Evolutionary conservation across 257 asterid genomes (phyloP), one percentile per base, ranked within the genome.

Genomic region (Forsythia suspensa): DNA sequence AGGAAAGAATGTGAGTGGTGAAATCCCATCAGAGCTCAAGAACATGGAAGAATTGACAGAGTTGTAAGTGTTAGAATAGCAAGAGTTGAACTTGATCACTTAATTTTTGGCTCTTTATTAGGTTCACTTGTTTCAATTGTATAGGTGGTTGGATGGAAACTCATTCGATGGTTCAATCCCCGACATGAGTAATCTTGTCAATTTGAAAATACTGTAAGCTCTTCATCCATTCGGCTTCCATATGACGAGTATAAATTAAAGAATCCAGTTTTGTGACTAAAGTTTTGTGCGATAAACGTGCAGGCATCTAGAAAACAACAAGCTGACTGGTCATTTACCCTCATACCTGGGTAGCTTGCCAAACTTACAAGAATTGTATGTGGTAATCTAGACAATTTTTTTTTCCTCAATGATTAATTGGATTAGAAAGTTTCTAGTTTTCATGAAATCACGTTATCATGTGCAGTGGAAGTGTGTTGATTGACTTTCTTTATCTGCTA

Each of bases 231-330:
- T 8, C 9, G 48, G 51, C 57, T 65, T 4, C 66, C 55, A 4
- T 42, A 71, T 4, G 20, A 63, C 8, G 6, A 10, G 6, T 24
- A 63, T 9, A 63, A 63, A 59, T 59, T 1, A 59, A 21, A 21
- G 18, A 63, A 21, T 24, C 20, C 38, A 21, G 34, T 65, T 46
- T 18, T 77, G n/a, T 46, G 67, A 76, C 79, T 79, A 13, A 63
- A 29, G 59, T 38, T 77, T 12, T 29, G 34, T 29, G 12, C 40
- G 67, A 67, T 59, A 61, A 83, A 67, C 57, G 65, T 84, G 90
- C 92, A 95, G 99, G 92, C 99, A 95, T 91, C 83, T 95, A 57
- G 98, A 93, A 90, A 91, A 92, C 87, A 95, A 93, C 85, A 82
- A 79, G 69, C 87, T 95, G 55, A 86, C 87, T 21, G 99, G 99